Evolutionary conservation across 2,329 filamentous ascomycete species (phyloP).

Genomic region (Colletotrichum somersetense): DNA sequence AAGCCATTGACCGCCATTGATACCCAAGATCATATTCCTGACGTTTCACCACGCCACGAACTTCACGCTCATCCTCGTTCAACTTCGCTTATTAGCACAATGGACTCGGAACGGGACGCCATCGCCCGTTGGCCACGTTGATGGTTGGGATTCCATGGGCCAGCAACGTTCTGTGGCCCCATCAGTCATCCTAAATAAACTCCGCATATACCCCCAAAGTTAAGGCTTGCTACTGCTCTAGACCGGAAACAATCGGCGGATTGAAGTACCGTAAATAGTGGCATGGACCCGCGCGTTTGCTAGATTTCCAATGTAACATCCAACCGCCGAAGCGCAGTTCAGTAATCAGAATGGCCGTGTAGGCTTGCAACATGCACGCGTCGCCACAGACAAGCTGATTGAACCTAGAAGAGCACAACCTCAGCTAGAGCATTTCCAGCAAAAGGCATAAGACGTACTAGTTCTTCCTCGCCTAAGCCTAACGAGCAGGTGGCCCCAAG

Average conservation of each 20-base stretch:
- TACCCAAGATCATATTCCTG: slow-evolving; percentile 2
- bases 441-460: not conserved
- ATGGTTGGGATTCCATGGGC: slow-evolving; percentile 19
- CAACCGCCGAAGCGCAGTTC: not conserved
- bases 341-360: not conserved
- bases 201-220: slow-evolving; percentile 19
- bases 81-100: not conserved
- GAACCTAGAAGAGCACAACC: not conserved
- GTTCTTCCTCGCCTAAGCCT: slow-evolving; percentile 1
- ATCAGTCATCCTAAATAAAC: slow-evolving; percentile 15
- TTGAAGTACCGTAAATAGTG: not conserved
- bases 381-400: not conserved
- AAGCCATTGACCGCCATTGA: not conserved
- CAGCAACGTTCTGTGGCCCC: not conserved
- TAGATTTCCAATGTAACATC: slow-evolving; percentile 14
- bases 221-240: not conserved
- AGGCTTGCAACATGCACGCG: not conserved
- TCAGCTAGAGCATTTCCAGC: not conserved
- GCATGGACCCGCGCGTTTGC: slow-evolving; percentile 8
- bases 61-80: slow-evolving; percentile 4
- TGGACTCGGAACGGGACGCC: not conserved
- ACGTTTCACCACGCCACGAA: slow-evolving; percentile 13
- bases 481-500: too few relatives aligned
- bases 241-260: slow-evolving; percentile 26
- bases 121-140: slow-evolving; percentile 14